Conservation (phyloP, 2,329 filamentous ascomycete species). For the Drechslerella coelobrocha region DNA sequence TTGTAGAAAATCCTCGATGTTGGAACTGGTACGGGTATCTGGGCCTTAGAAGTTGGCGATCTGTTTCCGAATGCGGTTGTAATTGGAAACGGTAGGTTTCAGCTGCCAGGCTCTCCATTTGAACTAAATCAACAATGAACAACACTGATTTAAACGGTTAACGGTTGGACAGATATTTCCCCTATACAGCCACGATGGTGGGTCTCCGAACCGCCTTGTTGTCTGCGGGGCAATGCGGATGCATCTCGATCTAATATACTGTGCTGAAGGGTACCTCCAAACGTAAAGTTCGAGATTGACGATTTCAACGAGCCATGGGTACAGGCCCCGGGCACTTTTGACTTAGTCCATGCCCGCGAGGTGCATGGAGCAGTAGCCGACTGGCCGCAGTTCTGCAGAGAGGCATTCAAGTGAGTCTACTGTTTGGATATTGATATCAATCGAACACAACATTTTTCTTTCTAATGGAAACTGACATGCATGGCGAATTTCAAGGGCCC, state of each 20-base stretch:
- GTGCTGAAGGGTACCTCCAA: slow-evolving; percentile 45
- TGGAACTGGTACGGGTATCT: slow-evolving; percentile 57
- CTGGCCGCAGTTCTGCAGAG: slow-evolving; percentile 58
- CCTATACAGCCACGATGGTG: slow-evolving; percentile 55
- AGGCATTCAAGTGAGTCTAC: slow-evolving; percentile 45
- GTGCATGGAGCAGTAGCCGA: slow-evolving; percentile 66
- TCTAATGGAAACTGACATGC: neutral
- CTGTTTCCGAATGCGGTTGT: slow-evolving; percentile 51
- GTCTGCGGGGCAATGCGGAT: slow-evolving; percentile 18
- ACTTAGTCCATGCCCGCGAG: slow-evolving; percentile 66
- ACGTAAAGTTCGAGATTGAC: slow-evolving; percentile 56
- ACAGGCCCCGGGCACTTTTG: slow-evolving; percentile 60
- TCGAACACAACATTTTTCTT: neutral
- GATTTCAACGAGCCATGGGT: slow-evolving; percentile 57
- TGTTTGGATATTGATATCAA: neutral
- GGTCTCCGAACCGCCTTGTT: slow-evolving; percentile 11
- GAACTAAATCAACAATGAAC: too few relatives aligned
- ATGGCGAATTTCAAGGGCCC: slow-evolving; percentile 9
- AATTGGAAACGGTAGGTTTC: slow-evolving; percentile 48
- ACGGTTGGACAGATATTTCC: slow-evolving; percentile 49
- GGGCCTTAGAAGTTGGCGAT: slow-evolving; percentile 56
- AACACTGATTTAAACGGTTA: neutral
- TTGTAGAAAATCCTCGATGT: slow-evolving; percentile 56
- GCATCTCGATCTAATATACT: neutral
- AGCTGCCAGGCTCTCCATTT: too few relatives aligned